A percentile compares a stretch with the other conserved stretches of the same genome.
phyloP scores from a whole-genome alignment of 305 asterid species.

The Solanum hybrid region DNA sequence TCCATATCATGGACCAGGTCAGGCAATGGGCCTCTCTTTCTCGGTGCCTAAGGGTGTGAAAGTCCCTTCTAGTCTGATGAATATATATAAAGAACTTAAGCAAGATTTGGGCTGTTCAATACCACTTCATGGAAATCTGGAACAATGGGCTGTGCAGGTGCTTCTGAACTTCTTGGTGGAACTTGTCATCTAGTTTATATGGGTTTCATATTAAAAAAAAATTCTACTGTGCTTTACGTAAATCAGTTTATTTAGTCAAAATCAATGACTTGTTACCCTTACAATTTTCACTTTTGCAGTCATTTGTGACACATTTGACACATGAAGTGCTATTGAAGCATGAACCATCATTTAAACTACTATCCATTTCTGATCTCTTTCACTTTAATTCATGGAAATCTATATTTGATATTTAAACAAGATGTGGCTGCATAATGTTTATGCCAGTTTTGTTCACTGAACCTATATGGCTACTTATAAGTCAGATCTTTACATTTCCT shows the following conservation, averaged over 20 bases:
- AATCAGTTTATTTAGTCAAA: slow-evolving; percentile 2
- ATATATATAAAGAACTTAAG: slow-evolving; percentile 85
- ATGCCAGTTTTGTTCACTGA: not conserved
- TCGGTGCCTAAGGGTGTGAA: slow-evolving; percentile 81
- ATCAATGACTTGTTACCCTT: not conserved
- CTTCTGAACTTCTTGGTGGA: slow-evolving; percentile 5
- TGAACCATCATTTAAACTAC: not conserved
- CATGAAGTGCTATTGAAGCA: not conserved
- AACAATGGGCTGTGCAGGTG: slow-evolving; percentile 94
- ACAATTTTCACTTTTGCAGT: not conserved
- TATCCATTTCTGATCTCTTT: not conserved
- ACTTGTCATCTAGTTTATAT: not conserved
- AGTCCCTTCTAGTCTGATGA: slow-evolving; percentile 82
- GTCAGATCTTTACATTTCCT: not conserved
- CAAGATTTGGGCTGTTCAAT: slow-evolving; percentile 79
- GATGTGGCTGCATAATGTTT: not conserved
- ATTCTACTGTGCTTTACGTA: not conserved
- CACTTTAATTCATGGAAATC: not conserved
- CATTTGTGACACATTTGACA: not conserved
- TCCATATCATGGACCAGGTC: slow-evolving; percentile 98
- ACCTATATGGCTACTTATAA: not conserved
- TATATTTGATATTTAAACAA: not conserved
- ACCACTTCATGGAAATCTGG: slow-evolving; percentile 79
- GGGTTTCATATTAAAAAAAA: not conserved
- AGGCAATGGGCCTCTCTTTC: slow-evolving; percentile 99